phyloP scores from a whole-genome alignment of 371 early-diverging fungal species.

The Mortierella sp. region DNA sequence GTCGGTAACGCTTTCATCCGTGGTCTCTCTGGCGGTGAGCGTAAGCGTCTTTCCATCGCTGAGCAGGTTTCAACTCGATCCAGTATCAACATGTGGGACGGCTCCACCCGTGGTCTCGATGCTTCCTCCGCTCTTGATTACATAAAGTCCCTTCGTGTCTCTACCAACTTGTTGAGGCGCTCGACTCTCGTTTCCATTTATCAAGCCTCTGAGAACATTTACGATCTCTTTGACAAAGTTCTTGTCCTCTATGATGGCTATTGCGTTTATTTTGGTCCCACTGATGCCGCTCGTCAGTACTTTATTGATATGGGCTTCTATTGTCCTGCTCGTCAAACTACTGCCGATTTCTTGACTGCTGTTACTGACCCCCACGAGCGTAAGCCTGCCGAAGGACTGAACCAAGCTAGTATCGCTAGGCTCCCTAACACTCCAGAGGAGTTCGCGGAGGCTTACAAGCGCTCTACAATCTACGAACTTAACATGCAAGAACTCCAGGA shows the following conservation, averaged over 20 bases:
- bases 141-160: conserved; percentile 73
- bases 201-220: conserved; percentile 81
- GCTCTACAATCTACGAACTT: conserved; percentile 50
- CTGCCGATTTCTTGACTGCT: conserved; percentile 83
- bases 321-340: conserved; percentile 78
- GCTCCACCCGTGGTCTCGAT: conserved; percentile 91
- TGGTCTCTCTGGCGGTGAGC: conserved; percentile 90
- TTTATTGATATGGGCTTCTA: conserved; percentile 75
- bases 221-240: conserved; percentile 80
- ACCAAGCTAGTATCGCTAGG: conserved; percentile 18
- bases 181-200: conserved; percentile 75
- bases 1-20: conserved; percentile 87
- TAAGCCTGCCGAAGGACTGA: conserved; percentile 65
- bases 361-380: conserved; percentile 75
- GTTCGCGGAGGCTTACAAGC: conserved; percentile 61
- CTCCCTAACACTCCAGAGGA: conserved; percentile 59
- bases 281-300: conserved; percentile 69
- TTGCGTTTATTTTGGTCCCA: conserved; percentile 81
- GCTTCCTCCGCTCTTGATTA: conserved; percentile 88
- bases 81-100: conserved; percentile 85
- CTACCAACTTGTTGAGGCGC: conserved; percentile 71
- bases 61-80: conserved; percentile 86
- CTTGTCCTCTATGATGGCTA: conserved; percentile 77
- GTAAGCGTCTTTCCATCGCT: conserved; percentile 89
- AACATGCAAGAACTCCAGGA: conserved; percentile 59